Conservation (phyloP, 73 alveolate genomes). For the Paramecium bursaria region DNA sequence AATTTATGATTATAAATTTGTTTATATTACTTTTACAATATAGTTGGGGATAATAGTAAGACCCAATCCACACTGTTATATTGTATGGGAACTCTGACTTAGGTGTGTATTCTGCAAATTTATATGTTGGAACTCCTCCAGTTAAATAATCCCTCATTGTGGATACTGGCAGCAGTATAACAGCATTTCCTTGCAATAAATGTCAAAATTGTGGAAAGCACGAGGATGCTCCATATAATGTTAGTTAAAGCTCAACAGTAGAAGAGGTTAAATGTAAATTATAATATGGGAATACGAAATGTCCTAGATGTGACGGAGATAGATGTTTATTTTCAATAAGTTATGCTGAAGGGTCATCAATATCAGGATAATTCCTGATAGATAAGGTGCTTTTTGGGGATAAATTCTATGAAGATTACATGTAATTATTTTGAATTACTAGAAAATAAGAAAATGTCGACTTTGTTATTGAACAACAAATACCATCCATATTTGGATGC, state of each 20-base stretch:
- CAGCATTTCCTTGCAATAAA: slow-evolving; percentile 91
- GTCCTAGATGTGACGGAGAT: slow-evolving; percentile 58
- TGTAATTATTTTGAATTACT: no score
- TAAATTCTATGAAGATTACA: slow-evolving; percentile 20
- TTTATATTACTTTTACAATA: no score
- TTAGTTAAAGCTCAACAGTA: slow-evolving; percentile 47
- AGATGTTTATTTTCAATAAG: slow-evolving; percentile 70
- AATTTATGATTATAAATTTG: no score
- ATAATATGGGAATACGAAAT: slow-evolving; percentile 2
- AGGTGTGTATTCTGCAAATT: no score
- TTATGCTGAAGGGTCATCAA: slow-evolving; percentile 82
- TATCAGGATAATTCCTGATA: slow-evolving; percentile 72
- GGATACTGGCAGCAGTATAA: slow-evolving; percentile 89
- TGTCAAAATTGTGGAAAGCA: slow-evolving; percentile 89
- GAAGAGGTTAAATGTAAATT: not conserved
- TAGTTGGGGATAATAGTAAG: no score
- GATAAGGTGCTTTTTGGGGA: slow-evolving; percentile 79
- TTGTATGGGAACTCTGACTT: no score
- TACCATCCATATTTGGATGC: slow-evolving; percentile 83
- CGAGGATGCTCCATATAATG: slow-evolving; percentile 48
- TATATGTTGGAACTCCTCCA: slow-evolving; percentile 85
- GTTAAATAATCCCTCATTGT: slow-evolving; percentile 83
- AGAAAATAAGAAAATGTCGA: not conserved
- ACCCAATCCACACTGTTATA: no score
- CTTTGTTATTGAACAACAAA: not conserved